Base-by-base conservation (phyloP, 495 filamentous ascomycete species). In the Neurospora cerealis region DNA sequence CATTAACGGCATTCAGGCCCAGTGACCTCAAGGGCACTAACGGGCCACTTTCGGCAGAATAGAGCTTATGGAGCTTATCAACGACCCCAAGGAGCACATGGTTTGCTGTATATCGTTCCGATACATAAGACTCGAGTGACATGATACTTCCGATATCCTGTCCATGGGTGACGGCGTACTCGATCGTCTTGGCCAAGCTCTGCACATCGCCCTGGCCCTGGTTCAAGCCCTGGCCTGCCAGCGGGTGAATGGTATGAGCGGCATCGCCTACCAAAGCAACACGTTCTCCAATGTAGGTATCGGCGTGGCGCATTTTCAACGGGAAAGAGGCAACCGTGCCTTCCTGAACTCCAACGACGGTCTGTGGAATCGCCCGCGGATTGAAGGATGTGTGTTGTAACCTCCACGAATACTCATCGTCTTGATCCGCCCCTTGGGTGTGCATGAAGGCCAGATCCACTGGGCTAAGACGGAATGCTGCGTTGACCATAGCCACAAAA, bases 201-300 rank as follows among this genome's bases (percentile, higher is more conserved):
- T 93, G 88, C 1, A 95, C 91, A 79, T 99, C 96, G 21, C 89
- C 93, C 72, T 97, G 89, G 5, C 96, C 96, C 77, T 96, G 93
- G 78, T 99, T 99, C 19, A 99, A 87, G 1, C 96, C 96, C 80
- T 98, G 96, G 6, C 96, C 96, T 1, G 94, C 96, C 36, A 99
- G 89, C 0, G 96, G 96, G 80, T 99, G 96, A 77, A 97, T 90
- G 36, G 94, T 95, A 79, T 99, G 96, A 9, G 96, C 96, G 4
- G 96, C 96, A 77, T 99, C 96, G 70, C 95, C 96, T 44, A 98
- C 88, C 1, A 99, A 88, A 0, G 94, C 96, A 11, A 97, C 85
- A 4, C 96, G 91, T 75, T 96, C 92, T 2, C 91, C 92, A 73
- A 94, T 93, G 82, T 99, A 99, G 5, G 93, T 93, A 72, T 94